Conservation (phyloP, 108 stramenopile genomes). For the Skeletonema marinoi region DNA sequence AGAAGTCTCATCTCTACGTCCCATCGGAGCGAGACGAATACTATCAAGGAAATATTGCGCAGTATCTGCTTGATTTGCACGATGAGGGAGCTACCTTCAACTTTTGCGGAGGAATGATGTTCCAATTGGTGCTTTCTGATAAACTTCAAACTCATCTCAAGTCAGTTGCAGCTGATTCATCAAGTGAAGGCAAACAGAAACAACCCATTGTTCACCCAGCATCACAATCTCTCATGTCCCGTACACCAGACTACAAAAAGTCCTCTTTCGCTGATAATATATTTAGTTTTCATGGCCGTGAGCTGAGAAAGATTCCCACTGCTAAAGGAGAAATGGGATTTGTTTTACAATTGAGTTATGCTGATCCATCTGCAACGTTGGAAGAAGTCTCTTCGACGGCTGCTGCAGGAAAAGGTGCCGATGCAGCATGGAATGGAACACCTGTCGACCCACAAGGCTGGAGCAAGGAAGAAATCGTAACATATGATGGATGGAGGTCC, state of each 20-base stretch:
- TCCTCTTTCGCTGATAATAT: constrained; percentile 65
- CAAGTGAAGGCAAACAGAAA: not conserved
- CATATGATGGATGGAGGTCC: constrained; percentile 85
- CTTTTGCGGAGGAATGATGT: constrained; percentile 87
- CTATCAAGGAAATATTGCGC: constrained; percentile 56
- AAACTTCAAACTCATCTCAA: constrained; percentile 58
- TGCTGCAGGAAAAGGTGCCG: constrained; percentile 13
- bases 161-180: constrained; percentile 7
- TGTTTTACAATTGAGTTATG: constrained; percentile 70
- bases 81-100: constrained; percentile 68
- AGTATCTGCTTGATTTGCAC: constrained; percentile 78
- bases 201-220: constrained; percentile 52
- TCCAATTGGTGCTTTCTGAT: constrained; percentile 70
- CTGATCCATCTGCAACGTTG: constrained; percentile 23
- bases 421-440: constrained; percentile 28
- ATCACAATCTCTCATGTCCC: constrained; percentile 52
- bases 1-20: constrained; percentile 30
- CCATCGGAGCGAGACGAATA: constrained; percentile 43
- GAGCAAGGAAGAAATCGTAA: constrained; percentile 57
- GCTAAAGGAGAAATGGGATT: constrained; percentile 81
- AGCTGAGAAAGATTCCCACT: constrained; percentile 67
- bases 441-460: constrained; percentile 78
- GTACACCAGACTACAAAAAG: constrained; percentile 54
- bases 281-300: constrained; percentile 71
- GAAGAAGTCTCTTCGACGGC: not conserved